A percentile compares a stretch with the other conserved stretches of the same genome.
Evolutionary conservation across 371 early-diverging fungal genomes (phyloP).

Genomic region (Mucor saturninus): DNA sequence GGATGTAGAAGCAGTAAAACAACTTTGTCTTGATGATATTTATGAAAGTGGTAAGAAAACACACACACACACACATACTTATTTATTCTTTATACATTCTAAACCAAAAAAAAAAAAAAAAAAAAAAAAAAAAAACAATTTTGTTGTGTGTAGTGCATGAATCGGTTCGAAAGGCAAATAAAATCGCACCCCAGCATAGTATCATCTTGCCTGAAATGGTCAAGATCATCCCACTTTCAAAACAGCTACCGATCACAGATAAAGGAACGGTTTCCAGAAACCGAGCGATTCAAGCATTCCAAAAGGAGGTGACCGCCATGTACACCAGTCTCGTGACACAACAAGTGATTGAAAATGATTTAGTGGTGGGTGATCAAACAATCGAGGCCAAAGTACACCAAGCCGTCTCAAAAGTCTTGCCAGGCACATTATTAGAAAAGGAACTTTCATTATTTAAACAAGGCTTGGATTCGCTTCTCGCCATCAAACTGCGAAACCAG

Average conservation of each 20-base stretch:
- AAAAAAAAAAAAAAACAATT: background rate
- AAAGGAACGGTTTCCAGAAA: conserved; percentile 41
- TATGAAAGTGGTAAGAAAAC: background rate
- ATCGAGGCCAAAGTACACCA: background rate
- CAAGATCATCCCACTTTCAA: conserved; percentile 37
- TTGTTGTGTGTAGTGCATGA: conserved; percentile 16
- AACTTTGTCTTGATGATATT: conserved; percentile 22
- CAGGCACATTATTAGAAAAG: background rate
- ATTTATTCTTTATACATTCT: background rate
- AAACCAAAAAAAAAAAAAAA: background rate
- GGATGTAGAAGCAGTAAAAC: conserved; percentile 17
- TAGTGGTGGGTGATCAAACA: background rate
- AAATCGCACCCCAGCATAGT: conserved; percentile 37
- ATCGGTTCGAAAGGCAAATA: conserved; percentile 40
- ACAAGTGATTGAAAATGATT: background rate
- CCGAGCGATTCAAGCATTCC: conserved; percentile 11
- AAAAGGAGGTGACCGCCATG: conserved; percentile 25
- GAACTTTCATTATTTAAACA: conserved; percentile 23
- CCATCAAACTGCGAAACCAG: conserved; percentile 23
- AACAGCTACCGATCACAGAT: conserved; percentile 32
- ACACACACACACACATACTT: too few species aligned
- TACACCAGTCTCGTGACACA: conserved; percentile 23
- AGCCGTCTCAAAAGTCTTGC: background rate
- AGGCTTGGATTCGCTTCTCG: conserved; percentile 26
- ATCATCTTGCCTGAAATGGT: conserved; percentile 44